Evolutionary conservation across 306 rosid species (phyloP), one percentile per base, ranked within the genome.

Genomic region (Bauhinia variegata): DNA sequence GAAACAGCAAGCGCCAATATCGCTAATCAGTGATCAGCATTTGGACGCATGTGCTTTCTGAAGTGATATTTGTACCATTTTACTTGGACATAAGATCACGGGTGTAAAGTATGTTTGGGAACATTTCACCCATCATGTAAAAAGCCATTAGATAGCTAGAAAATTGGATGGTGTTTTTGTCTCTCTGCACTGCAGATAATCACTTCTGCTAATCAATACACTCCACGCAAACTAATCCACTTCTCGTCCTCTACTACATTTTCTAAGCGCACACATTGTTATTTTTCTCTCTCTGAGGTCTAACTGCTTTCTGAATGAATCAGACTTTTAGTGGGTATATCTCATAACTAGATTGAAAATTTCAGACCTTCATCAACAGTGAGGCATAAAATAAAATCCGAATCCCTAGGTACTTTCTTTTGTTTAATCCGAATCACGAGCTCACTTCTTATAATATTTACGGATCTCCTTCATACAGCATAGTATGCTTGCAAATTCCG

Each of bases 341-440:
- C 61, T 66, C 16, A 71, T 15, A 60, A 12, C 18, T 16, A 30
- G 28, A 54, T 9, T 18, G 46, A 54, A 23, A 11, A 47, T 19
- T n/a, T 1, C 9, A 17, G 10, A 30, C n/a, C 28, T 62, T 49
- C 13, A 32, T 67, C 58, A 30, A 14, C 55, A 15, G 11, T 41
- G 58, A 54, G 18, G 34, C 53, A 73, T 43, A 54, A 50, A 77
- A 73, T 43, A 54, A 50, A 77, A 69, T 69, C 76, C 63, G 66
- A 67, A 57, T 32, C 70, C 61, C 65, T 4, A 37, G 23, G 41
- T 50, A 12, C 67, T n/a, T 15, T 34, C 4, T 48, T 46, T 57
- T 77, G 41, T 71, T 17, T 65, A 65, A 11, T 16, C 72, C 10
- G 2, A 41, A 67, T 73, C 86, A 77, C 78, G 75, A 70, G 78